Evolutionary conservation across 163 green algal species (phyloP).

Genomic region (Volvox carteri): DNA sequence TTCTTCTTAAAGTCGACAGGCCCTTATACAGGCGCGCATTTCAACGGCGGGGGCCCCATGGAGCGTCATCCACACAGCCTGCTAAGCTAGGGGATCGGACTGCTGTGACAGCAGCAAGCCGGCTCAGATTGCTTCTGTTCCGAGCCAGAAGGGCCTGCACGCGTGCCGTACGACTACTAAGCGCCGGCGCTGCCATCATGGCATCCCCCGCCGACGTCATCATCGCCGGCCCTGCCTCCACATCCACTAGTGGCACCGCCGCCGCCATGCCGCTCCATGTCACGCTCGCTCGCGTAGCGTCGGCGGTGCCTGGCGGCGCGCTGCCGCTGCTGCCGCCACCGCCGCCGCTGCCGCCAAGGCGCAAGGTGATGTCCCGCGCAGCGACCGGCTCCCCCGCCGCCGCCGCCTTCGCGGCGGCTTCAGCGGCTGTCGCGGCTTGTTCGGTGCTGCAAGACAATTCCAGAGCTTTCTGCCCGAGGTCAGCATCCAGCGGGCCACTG

Average conservation of each 20-base stretch:
- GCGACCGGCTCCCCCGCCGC: not conserved
- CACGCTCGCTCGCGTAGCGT: not conserved
- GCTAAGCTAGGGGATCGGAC: not conserved
- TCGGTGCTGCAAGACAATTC: not conserved
- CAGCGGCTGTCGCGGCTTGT: not conserved
- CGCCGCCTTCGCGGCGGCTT: not conserved
- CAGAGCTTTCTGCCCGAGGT: not conserved
- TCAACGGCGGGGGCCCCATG: too few species aligned
- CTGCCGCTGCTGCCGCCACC: not conserved
- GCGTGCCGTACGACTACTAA: not conserved
- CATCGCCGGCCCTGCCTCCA: not conserved
- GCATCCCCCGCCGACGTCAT: not conserved
- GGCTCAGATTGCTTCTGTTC: conserved; percentile 21
- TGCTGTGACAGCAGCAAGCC: not conserved
- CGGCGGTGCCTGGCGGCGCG: not conserved
- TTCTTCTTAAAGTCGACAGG: too few species aligned
- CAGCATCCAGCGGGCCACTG: not conserved
- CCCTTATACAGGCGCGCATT: too few species aligned
- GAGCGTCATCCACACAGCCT: too few species aligned
- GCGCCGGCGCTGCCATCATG: not conserved
- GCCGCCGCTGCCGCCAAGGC: not conserved
- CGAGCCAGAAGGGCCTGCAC: conserved; percentile 25
- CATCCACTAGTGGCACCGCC: not conserved
- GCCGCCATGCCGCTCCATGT: conserved; percentile 7
- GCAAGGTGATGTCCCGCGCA: not conserved